Conservation (phyloP, 306 rosid species). For the Castanea mollissima region DNA sequence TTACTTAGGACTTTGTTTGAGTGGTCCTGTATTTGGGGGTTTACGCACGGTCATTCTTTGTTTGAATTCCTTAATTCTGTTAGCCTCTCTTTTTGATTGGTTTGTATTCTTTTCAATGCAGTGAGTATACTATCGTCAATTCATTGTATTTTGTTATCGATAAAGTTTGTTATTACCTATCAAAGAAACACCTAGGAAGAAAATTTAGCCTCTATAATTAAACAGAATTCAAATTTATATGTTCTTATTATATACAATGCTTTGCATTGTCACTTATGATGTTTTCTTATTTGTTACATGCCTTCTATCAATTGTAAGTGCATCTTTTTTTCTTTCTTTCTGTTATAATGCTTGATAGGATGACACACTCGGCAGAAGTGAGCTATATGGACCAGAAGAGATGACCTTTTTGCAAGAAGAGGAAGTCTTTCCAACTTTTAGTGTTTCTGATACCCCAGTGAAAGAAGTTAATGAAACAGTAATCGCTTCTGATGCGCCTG, state of each 20-base stretch:
- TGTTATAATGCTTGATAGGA: slow-evolving; percentile 51
- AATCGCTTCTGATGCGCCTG: slow-evolving; percentile 28
- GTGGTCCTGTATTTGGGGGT: no score
- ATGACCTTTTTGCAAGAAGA: slow-evolving; percentile 89
- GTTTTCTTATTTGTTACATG: neutral
- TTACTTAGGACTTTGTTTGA: no score
- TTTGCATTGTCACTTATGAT: neutral
- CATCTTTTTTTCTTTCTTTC: slow-evolving; percentile 1
- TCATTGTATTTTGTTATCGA: no score
- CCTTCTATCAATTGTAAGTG: neutral
- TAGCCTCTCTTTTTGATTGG: no score
- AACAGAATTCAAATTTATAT: neutral
- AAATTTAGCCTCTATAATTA: no score
- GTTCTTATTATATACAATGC: neutral
- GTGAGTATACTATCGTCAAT: no score
- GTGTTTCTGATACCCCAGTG: slow-evolving; percentile 42
- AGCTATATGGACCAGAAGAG: slow-evolving; percentile 59
- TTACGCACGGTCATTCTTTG: no score
- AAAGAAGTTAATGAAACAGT: slow-evolving; percentile 39
- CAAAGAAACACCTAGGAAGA: no score
- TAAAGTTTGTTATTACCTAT: no score
- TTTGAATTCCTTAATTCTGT: no score
- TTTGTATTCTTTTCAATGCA: no score
- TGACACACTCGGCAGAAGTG: slow-evolving; percentile 27
- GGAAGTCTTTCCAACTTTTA: slow-evolving; percentile 57